Evolutionary conservation across 2,329 filamentous ascomycete species (phyloP), one percentile per base, ranked within the genome.

Genomic region (Fusarium verticillioides): DNA sequence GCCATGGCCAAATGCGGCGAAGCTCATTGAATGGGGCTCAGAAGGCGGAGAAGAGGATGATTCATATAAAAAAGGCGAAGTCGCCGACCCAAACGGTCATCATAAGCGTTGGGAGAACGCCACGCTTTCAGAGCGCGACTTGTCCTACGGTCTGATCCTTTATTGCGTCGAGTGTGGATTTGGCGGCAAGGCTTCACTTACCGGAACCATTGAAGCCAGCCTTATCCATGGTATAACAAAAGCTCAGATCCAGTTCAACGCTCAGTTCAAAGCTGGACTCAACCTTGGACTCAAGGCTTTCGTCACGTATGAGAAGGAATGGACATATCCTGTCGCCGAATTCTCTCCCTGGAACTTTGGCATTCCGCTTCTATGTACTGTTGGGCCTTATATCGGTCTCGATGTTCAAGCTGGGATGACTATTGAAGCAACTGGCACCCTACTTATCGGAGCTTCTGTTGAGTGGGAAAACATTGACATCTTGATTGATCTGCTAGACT

Each of bases 141-240:
- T 68, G 9, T 36, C 32, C 3, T 68, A 68, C 10, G 63, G 63
- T 0, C 26, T 68, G 0, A 26, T 28, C 15, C 47, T 68, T 2
- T 68, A 68, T 7, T 68, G 65, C 6, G 47, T 68, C 2, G 62
- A 67, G 21, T 68, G 65, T 6, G 65, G 65, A 1, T 68, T 68
- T 7, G 16, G 26, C 11, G 7, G 43, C 23, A 15, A 46, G 18
- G 23, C 43, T 9, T 46, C 43, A 7, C 43, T 46, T 5, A 46
- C 43, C 3, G 43, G 23, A 3, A 46, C 43, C 43, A 46, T 46
- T 21, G 43, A 46, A 46, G 43, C 30, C 30, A 30, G 30, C 30
- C 30, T 30, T 30, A 30, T 30, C 30, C 30, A 30, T 9, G 30
- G 40, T 4, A 21, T 68, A 0, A 21, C 50, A 5, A 23, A 3